A percentile compares a stretch with the other conserved stretches of the same genome.
phyloP scores from a whole-genome alignment of 2,329 filamentous ascomycete species.

The Fusarium miscanthi region DNA sequence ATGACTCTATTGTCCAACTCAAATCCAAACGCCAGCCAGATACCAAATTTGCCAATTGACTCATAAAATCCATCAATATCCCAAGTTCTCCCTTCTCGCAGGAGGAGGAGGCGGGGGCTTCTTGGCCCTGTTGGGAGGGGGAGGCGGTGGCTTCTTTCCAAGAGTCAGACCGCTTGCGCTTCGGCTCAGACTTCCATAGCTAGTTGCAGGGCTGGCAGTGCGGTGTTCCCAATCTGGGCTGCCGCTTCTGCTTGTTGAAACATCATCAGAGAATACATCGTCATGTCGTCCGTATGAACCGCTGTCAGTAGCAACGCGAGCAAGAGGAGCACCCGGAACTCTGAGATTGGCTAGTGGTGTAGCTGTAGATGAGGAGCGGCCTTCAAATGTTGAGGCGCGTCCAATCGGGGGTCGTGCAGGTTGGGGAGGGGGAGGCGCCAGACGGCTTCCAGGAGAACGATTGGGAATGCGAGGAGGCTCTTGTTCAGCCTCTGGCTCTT shows the following conservation, averaged over 20 bases:
- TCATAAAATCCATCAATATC: constrained; percentile 33
- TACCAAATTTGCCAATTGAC: constrained; percentile 2
- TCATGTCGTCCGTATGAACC: constrained; percentile 43
- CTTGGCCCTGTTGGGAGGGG: constrained; percentile 60
- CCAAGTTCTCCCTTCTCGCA: constrained; percentile 46
- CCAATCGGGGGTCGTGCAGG: constrained; percentile 52
- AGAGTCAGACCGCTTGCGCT: constrained; percentile 50
- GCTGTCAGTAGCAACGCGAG: constrained; percentile 55
- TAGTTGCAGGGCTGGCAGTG: constrained; percentile 66
- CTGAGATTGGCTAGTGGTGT: constrained; percentile 43
- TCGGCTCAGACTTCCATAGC: constrained; percentile 64
- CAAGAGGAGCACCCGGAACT: constrained; percentile 53
- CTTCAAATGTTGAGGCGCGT: constrained; percentile 56
- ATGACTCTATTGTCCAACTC: constrained; percentile 31
- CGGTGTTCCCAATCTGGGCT: constrained; percentile 62
- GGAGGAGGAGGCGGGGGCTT: constrained; percentile 54
- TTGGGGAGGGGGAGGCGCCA: constrained; percentile 50
- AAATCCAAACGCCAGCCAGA: constrained; percentile 32
- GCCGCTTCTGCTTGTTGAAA: constrained; percentile 63
- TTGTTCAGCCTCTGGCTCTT: constrained; percentile 48
- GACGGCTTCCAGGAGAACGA: constrained; percentile 52
- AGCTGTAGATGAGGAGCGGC: constrained; percentile 28
- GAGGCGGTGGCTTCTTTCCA: constrained; percentile 66
- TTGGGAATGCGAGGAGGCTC: constrained; percentile 57
- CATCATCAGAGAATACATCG: constrained; percentile 63